Base-by-base conservation (phyloP, 2,329 filamentous ascomycete genomes). In the Fusarium verticillioides region DNA sequence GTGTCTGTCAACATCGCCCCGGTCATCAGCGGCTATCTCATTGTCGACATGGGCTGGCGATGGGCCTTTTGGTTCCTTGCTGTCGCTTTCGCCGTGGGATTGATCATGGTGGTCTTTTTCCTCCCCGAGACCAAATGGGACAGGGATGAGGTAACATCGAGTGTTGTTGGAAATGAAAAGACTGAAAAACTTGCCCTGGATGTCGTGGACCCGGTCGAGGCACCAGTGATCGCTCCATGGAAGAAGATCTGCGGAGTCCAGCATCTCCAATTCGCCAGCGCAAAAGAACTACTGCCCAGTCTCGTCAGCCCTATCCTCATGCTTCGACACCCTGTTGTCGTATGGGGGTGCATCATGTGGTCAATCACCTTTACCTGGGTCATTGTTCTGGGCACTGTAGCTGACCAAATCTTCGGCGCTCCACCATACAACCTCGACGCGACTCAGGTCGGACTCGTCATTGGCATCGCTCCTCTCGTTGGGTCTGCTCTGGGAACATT, bases 291-390 rank as follows among this genome's bases (percentile, higher is more conserved):
- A 1, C 21, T 54, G 9, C 37, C 39, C 11, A 6, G 59, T 9
- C 18, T 39, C 4, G 4, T 23, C 18, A n/a, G 21, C 7, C 47
- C 59, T 2, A 4, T 61, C 4, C 13, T 44, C 11, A 61, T 61
- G 59, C 47, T 61, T 16, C 18, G n/a, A 12, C 37, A 61, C 4
- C 59, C 59, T 10, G 47, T 11, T 19, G 59, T 54, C 4, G 16
- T 61, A 0, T 61, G 59, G 59, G 47, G 59, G 2, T 61, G 59
- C 2, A 21, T 61, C 37, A 61, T 61, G 59, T 61, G 47, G 47
- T 61, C 59, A 40, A 61, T 61, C 15, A 61, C 59, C 13, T 61
- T 61, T 40, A 61, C 59, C n/a, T 61, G 59, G 59, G 59, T 61
- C n/a, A 54, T 61, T 21, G 18, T 61, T 19, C 49, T 61, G 0